Percentiles rank a stretch among this genome's conserved stretches.
Conservation (phyloP, 805 yeast species). For the Sugiyamaella americana region DNA sequence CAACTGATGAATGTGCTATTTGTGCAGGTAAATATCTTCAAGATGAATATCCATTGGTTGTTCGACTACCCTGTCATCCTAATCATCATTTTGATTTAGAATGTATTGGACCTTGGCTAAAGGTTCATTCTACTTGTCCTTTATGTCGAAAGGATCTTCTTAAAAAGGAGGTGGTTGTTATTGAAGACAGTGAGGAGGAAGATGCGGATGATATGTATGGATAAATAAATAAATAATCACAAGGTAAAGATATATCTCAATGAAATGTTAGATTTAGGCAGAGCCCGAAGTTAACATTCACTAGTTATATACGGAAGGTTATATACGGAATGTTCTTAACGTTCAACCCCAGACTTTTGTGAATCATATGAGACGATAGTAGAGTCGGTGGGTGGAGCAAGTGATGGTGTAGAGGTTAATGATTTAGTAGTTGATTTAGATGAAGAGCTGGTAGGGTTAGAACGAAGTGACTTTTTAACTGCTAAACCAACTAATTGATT, state of each 20-base stretch:
- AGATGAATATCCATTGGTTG: constrained; percentile 75
- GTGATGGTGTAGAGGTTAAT: background rate
- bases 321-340: too few relatives aligned
- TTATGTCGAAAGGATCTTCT: constrained; percentile 72
- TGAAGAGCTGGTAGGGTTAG: background rate
- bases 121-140: constrained; percentile 60
- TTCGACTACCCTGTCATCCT: constrained; percentile 59
- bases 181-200: constrained; percentile 42
- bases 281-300: too few relatives aligned
- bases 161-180: constrained; percentile 38
- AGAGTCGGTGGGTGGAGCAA: background rate
- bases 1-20: constrained; percentile 69
- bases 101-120: constrained; percentile 86
- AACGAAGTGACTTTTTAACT: background rate
- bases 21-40: constrained; percentile 69
- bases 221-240: constrained; percentile 25
- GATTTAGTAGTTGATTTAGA: background rate
- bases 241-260: too few relatives aligned
- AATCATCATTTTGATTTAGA: constrained; percentile 81
- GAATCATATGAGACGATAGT: background rate
- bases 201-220: constrained; percentile 81
- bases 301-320: too few relatives aligned
- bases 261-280: too few relatives aligned
- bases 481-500: background rate
- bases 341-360: background rate